Evolutionary conservation across 768 basidiomycete genomes (phyloP), one percentile per base, ranked within the genome.

Genomic region (Aureoboletus auriporus): DNA sequence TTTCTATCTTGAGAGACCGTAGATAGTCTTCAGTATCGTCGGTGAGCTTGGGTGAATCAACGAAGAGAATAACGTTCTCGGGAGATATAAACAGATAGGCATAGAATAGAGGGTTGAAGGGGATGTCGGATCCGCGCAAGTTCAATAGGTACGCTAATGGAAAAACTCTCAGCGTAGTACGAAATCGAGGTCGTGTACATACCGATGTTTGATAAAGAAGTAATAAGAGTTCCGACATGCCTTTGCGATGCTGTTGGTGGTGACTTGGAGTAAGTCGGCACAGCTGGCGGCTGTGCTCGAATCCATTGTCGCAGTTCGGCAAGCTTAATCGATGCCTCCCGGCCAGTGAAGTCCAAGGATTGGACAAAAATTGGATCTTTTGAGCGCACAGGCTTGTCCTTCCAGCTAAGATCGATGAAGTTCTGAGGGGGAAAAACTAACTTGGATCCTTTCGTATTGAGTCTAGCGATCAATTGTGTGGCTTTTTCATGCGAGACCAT

Each of bases 61-160:
- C 71, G 72, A 95, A 95, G 9, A 95, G 68, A n/a, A 83, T 71
- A 6, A 79, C 73, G n/a, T 64, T 65, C 11, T 83, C 72, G 8
- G 79, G 62, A 4, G 83, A 77, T 35, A 97, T 75, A 58, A 84
- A 89, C 16, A 94, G 69, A 62, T 95, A 98, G 0, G 88, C 79
- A 44, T 87, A 88, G 71, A 96, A 95, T 8, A 98, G 78, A 0
- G 95, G 95, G 62, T 91, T 93, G 73, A 83, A 90, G 0, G 91
- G 90, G 40, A 97, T 84, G 59, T 97, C 94, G 3, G 80, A 77
- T 31, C 93, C 94, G 42, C 95, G 86, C 46, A 94, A 71, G 61
- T 98, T 98, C 30, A 97, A 73, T 3, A 89, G 59, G 72, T 91
- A 96, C 0, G 95, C 95, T 81, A 69, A 28, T 20, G 39, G 29